Conservation (phyloP, 805 yeast species). For the Candida suzukii region DNA sequence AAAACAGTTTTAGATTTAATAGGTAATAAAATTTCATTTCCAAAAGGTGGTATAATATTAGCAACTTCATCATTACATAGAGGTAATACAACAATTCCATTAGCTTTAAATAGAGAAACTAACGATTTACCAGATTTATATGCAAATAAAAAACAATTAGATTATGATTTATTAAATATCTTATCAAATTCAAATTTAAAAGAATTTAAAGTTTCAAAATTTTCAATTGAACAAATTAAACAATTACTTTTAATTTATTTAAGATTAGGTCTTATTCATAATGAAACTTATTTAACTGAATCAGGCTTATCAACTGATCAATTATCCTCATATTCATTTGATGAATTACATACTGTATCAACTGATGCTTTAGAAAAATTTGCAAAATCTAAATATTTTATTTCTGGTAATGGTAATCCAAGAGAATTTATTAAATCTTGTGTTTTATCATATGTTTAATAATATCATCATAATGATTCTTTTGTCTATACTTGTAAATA, state of each 20-base stretch:
- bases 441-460: slow-evolving; percentile 25
- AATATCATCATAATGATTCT: no score
- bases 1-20: slow-evolving; percentile 45
- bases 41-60: slow-evolving; percentile 57
- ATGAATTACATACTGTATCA: not conserved
- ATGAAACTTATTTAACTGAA: slow-evolving; percentile 26
- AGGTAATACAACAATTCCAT: slow-evolving; percentile 38
- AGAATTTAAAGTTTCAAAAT: slow-evolving; percentile 31
- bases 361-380: slow-evolving; percentile 24
- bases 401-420: slow-evolving; percentile 65
- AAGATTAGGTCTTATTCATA: slow-evolving; percentile 31
- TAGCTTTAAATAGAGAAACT: slow-evolving; percentile 11
- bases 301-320: not conserved
- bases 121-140: not conserved
- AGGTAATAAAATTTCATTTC: slow-evolving; percentile 45
- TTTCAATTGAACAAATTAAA: slow-evolving; percentile 38
- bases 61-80: slow-evolving; percentile 54
- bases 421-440: slow-evolving; percentile 38
- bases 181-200: not conserved
- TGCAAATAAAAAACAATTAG: not conserved
- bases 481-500: no score
- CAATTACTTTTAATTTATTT: slow-evolving; percentile 33
- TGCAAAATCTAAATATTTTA: slow-evolving; percentile 40
- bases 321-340: slow-evolving; percentile 3
- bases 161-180: not conserved